Evolutionary conservation across 164 flowering plant species (phyloP).

Genomic region (Chimonanthus praecox): DNA sequence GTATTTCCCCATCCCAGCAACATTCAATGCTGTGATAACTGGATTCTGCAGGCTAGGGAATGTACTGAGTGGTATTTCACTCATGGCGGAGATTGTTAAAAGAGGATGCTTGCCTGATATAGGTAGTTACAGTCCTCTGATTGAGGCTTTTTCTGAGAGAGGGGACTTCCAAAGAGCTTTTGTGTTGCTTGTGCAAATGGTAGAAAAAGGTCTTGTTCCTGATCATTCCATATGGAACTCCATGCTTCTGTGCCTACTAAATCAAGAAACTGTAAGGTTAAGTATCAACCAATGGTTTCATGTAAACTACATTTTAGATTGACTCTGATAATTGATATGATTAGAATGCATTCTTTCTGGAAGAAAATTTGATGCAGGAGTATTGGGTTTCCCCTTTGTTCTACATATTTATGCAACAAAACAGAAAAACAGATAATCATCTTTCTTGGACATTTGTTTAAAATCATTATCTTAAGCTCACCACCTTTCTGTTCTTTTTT

Average conservation of each 20-base stretch:
- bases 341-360: not conserved
- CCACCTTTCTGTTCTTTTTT: no score
- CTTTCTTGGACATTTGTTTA: no score
- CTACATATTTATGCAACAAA: no score
- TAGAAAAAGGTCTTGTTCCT: constrained; percentile 46
- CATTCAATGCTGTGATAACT: constrained; percentile 46
- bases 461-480: no score
- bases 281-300: not conserved
- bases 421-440: no score
- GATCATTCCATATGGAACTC: constrained; percentile 50
- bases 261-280: not conserved
- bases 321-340: not conserved
- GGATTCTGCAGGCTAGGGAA: constrained; percentile 60
- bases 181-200: constrained; percentile 41
- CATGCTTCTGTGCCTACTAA: constrained; percentile 26
- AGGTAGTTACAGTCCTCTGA: constrained; percentile 42
- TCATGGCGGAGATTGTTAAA: constrained; percentile 56
- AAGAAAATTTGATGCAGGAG: no score
- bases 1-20: constrained; percentile 50
- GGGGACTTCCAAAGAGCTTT: constrained; percentile 43
- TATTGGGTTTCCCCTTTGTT: no score
- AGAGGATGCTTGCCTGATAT: constrained; percentile 52
- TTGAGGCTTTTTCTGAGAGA: constrained; percentile 33
- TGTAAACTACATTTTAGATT: not conserved
- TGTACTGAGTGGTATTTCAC: constrained; percentile 38